These are phyloP conservation scores for Raffaelea arxii DNA, from an alignment of 2,329 filamentous ascomycete species.

Conservation along the genomic window DNA sequence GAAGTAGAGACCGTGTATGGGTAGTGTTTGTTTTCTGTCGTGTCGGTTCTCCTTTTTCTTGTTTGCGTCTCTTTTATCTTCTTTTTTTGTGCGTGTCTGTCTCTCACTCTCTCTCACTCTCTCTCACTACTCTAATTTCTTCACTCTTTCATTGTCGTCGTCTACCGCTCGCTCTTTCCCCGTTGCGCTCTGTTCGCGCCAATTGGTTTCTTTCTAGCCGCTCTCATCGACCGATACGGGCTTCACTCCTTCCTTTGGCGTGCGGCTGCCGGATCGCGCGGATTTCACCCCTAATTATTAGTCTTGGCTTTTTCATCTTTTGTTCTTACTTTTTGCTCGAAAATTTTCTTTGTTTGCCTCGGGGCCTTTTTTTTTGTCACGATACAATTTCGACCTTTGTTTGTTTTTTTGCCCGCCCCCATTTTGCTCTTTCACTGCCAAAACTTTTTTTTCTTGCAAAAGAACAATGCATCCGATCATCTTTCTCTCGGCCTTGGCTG, in stretches of 20 bases:
- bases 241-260: not conserved
- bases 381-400: not conserved
- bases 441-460: not conserved
- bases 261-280: not conserved
- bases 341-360: not conserved
- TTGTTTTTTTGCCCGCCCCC: too few relatives aligned
- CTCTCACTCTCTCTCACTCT: too few relatives aligned
- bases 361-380: not conserved
- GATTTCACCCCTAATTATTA: not conserved
- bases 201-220: too few relatives aligned
- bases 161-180: not conserved
- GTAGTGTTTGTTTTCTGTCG: too few relatives aligned
- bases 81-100: too few relatives aligned
- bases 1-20: too few relatives aligned
- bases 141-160: too few relatives aligned
- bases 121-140: too few relatives aligned
- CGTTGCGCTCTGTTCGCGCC: not conserved
- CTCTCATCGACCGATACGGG: not conserved
- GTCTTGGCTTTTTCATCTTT: too few relatives aligned
- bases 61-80: not conserved
- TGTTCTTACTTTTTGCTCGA: too few relatives aligned
- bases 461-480: not conserved
- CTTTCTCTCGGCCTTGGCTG: too few relatives aligned
- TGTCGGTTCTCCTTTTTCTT: not conserved
- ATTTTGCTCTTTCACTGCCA: not conserved